These are phyloP conservation scores for Cyberlindnera maclurae DNA, from an alignment of 805 yeast genomes.

Conservation along the genomic window DNA sequence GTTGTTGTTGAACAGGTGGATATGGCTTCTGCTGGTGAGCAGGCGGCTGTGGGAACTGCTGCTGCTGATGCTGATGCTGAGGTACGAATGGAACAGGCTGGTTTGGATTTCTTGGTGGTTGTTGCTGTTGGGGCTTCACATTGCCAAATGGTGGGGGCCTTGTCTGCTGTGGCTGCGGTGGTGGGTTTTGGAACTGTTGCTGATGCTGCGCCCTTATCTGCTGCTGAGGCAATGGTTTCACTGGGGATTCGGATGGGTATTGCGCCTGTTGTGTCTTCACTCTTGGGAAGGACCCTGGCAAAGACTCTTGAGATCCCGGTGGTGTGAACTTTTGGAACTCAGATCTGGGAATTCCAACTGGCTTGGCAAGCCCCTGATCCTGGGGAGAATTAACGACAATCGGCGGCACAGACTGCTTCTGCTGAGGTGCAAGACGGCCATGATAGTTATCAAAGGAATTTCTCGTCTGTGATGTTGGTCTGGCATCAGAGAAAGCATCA, in stretches of 20 bases:
- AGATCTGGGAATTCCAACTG: constrained; percentile 15
- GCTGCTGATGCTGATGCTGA: background rate
- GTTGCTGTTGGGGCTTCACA: background rate
- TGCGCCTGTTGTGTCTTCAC: constrained; percentile 6
- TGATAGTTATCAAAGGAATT: constrained; percentile 2
- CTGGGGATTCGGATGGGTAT: background rate
- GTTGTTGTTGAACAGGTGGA: constrained; percentile 3
- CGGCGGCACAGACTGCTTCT: background rate
- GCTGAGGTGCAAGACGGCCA: constrained; percentile 3
- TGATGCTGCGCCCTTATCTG: background rate
- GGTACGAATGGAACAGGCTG: background rate
- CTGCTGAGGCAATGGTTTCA: background rate
- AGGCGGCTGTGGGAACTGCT: constrained; percentile 2
- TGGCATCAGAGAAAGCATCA: constrained; percentile 3
- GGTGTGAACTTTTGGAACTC: constrained; percentile 18
- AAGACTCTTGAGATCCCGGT: constrained; percentile 13
- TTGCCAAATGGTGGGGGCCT: background rate
- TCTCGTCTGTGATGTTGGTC: constrained; percentile 1
- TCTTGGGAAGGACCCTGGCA: constrained; percentile 6
- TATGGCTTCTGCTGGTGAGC: constrained; percentile 6
- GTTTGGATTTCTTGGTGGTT: background rate
- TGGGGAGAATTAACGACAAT: background rate
- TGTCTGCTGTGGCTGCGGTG: constrained; percentile 1
- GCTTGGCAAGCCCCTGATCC: constrained; percentile 7
- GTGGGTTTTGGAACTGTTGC: background rate